These are phyloP conservation scores for Posidonia oceanica DNA, from an alignment of 116 monocot species.

Conservation along the genomic window DNA sequence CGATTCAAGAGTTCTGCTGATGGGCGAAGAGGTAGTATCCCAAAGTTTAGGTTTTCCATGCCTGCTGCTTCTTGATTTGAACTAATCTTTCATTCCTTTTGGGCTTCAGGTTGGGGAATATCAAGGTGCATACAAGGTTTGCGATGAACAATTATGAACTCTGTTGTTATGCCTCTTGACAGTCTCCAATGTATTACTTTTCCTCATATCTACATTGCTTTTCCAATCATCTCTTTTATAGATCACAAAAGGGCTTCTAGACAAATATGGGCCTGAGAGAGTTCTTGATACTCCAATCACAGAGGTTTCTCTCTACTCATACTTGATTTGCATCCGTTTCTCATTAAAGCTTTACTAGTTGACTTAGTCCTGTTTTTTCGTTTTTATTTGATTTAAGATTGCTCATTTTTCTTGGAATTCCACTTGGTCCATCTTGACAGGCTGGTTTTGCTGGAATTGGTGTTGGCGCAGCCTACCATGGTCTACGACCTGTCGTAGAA, in stretches of 20 bases:
- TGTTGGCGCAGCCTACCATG: slow-evolving; percentile 94
- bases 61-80: background rate
- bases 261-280: slow-evolving; percentile 97
- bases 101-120: slow-evolving; percentile 82
- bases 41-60: background rate
- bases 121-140: slow-evolving; percentile 98
- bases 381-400: background rate
- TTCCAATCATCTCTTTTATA: slow-evolving; percentile 11
- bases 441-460: slow-evolving; percentile 92
- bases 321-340: background rate
- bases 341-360: background rate
- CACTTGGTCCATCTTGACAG: slow-evolving; percentile 19
- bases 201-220: background rate
- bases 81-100: background rate
- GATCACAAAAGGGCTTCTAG: slow-evolving; percentile 80
- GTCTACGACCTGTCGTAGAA: slow-evolving; percentile 80
- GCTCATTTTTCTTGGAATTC: background rate
- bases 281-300: slow-evolving; percentile 96
- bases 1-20: slow-evolving; percentile 73
- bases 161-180: background rate
- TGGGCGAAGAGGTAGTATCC: slow-evolving; percentile 93
- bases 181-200: background rate
- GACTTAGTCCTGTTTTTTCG: background rate
- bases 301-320: slow-evolving; percentile 36
- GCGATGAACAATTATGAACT: background rate